Evolutionary conservation across 805 yeast species (phyloP), one percentile per base, ranked within the genome.

Genomic region (Candida endomychidarum): DNA sequence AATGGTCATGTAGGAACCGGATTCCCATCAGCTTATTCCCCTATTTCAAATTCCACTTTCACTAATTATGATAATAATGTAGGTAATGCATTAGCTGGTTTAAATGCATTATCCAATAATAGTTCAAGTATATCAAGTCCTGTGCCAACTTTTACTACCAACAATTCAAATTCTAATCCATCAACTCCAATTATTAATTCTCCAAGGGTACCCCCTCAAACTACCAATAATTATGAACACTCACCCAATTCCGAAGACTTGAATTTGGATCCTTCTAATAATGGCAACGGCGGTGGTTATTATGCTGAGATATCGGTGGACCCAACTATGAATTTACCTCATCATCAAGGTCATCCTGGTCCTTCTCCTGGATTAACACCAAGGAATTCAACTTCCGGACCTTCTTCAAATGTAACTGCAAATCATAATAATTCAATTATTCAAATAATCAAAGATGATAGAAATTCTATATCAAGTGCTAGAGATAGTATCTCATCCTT

Each of bases 251-350:
- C 44, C 2, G 48, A 42, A 4, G 50, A 43, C 12, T 26, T 47
- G 17, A 43, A 42, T 10, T 40, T 63, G 26, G 70, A 64, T 38
- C 69, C 70, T 2, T 57, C 57, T 25, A 32, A 58, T 11, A 65
- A 55, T 38, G 58, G 57, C 6, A 38, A 50, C 10, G 60, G 66
- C 1, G 74, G 73, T 14, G 74, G 74, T 4, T 69, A 68, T 50
- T 69, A 68, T 48, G 66, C 70, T 17, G 74, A 69, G 22, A 65
- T 67, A 21, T 57, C 65, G 24, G 63, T 67, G 9, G 74, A 69
- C 47, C 74, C 73, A 3, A 67, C 73, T 11, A 67, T 67, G 71
- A 68, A 68, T 51, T 51, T 68, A 46, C 74, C 74, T 5, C 73
- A 68, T 44, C 63, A 66, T 51, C 62, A 58, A 48, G 60, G 65